phyloP scores from a whole-genome alignment of 2,329 filamentous ascomycete genomes.

The Claviceps citrina region DNA sequence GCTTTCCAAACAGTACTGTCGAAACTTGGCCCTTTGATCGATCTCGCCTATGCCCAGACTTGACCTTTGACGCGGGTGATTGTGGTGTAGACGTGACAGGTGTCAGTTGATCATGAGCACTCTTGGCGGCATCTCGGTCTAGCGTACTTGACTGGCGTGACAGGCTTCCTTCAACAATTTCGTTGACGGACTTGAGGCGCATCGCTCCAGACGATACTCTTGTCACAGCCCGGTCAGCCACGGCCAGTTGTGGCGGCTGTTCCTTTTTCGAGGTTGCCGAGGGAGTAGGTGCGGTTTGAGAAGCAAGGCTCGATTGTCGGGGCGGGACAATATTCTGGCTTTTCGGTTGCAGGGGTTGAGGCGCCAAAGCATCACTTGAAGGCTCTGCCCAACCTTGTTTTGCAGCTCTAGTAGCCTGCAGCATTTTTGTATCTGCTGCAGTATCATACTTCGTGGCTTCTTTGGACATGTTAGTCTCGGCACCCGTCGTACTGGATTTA shows the following conservation, averaged over 20 bases:
- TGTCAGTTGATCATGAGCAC: constrained; percentile 21
- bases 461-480: constrained; percentile 6
- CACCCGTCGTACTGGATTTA: constrained; percentile 13
- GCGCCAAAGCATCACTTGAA: constrained; percentile 13
- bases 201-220: constrained; percentile 55
- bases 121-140: constrained; percentile 20
- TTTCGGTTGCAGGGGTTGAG: constrained; percentile 8
- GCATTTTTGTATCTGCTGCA: background rate
- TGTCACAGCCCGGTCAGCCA: constrained; percentile 44
- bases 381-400: background rate
- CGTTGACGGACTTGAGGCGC: constrained; percentile 56
- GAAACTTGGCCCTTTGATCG: constrained; percentile 52
- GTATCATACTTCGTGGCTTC: background rate
- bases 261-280: constrained; percentile 1
- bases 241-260: constrained; percentile 10
- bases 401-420: background rate
- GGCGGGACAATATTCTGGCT: constrained; percentile 4
- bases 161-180: constrained; percentile 48
- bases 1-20: constrained; percentile 65
- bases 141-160: constrained; percentile 21
- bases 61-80: constrained; percentile 22
- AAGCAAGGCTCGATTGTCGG: constrained; percentile 1
- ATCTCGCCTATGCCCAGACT: constrained; percentile 31
- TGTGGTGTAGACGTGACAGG: constrained; percentile 28
- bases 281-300: constrained; percentile 7